phyloP scores from a whole-genome alignment of 2,329 filamentous ascomycete genomes.

The Aspergillus viridinutans region DNA sequence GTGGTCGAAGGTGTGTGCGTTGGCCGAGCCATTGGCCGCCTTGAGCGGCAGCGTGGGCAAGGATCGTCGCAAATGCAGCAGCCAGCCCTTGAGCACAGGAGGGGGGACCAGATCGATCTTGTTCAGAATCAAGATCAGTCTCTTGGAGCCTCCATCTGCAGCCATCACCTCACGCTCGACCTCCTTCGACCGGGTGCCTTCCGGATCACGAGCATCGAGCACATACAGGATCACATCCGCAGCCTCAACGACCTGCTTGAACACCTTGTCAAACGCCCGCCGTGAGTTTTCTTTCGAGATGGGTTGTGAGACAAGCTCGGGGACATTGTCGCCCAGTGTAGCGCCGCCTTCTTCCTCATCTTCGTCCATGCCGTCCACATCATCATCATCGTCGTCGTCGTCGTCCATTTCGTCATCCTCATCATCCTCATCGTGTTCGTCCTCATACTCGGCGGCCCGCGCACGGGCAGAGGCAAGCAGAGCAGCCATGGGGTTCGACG shows the following conservation, averaged over 20 bases:
- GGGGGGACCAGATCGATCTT: conserved; percentile 91
- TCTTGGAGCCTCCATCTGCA: conserved; percentile 76
- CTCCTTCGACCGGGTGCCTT: conserved; percentile 84
- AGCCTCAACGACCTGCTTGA: conserved; percentile 85
- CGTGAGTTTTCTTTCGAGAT: conserved; percentile 60
- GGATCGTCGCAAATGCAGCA: conserved; percentile 76
- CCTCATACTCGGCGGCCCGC: conserved; percentile 42
- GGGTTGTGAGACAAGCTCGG: conserved; percentile 39
- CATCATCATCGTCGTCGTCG: conserved; percentile 51
- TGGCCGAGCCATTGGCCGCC: conserved; percentile 74
- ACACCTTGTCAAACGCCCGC: conserved; percentile 90
- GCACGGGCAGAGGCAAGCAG: conserved; percentile 44
- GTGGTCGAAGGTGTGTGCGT: conserved; percentile 89
- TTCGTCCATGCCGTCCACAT: conserved; percentile 55
- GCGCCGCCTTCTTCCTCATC: conserved; percentile 51
- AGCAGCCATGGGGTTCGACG: conserved; percentile 47
- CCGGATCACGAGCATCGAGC: conserved; percentile 84
- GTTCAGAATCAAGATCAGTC: conserved; percentile 87
- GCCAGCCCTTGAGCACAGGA: conserved; percentile 77
- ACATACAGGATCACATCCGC: conserved; percentile 92
- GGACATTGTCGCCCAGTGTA: conserved; percentile 47
- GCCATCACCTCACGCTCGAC: conserved; percentile 89
- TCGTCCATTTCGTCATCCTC: conserved; percentile 48
- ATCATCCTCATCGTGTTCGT: conserved; percentile 48
- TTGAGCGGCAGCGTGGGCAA: conserved; percentile 89